These are phyloP conservation scores for Vitis cinerea DNA, from an alignment of 164 flowering plant species.

Conservation along the genomic window DNA sequence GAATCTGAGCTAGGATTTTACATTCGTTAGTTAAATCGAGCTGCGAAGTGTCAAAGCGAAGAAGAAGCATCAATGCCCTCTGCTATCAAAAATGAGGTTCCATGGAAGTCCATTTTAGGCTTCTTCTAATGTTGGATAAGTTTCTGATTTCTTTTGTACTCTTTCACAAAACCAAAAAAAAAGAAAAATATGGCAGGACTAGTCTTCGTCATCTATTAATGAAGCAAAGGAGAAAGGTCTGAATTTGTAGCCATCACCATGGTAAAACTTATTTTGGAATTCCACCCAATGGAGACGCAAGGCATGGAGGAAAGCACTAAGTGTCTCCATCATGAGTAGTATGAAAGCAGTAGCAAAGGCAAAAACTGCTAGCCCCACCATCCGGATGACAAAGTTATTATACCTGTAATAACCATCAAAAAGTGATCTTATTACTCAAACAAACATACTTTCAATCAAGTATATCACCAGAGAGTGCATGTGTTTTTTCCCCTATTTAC, in stretches of 20 bases:
- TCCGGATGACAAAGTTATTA: slow-evolving; percentile 59
- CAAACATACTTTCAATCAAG: neutral
- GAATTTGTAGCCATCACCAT: slow-evolving; percentile 92
- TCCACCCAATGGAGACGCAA: slow-evolving; percentile 98
- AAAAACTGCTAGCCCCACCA: slow-evolving; percentile 74
- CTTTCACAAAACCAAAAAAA: neutral
- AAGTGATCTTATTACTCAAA: neutral
- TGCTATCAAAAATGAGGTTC: slow-evolving; percentile 4
- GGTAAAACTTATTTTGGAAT: slow-evolving; percentile 80
- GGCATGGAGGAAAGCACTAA: slow-evolving; percentile 93
- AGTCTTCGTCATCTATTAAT: slow-evolving; percentile 70
- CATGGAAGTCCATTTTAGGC: neutral
- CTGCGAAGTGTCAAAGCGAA: slow-evolving; percentile 1
- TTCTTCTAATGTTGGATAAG: neutral
- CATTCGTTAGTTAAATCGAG: slow-evolving; percentile 15
- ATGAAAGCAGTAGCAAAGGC: slow-evolving; percentile 86
- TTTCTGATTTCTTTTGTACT: neutral
- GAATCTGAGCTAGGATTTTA: slow-evolving; percentile 16
- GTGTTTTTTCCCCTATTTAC: no score
- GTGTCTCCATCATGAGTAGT: slow-evolving; percentile 91
- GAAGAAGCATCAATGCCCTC: neutral
- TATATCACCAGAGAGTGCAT: neutral
- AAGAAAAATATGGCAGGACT: slow-evolving; percentile 9
- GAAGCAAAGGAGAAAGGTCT: slow-evolving; percentile 76
- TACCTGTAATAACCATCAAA: slow-evolving; percentile 47